Conservation (phyloP, 345 rosid species). For the Gossypium turneri region DNA sequence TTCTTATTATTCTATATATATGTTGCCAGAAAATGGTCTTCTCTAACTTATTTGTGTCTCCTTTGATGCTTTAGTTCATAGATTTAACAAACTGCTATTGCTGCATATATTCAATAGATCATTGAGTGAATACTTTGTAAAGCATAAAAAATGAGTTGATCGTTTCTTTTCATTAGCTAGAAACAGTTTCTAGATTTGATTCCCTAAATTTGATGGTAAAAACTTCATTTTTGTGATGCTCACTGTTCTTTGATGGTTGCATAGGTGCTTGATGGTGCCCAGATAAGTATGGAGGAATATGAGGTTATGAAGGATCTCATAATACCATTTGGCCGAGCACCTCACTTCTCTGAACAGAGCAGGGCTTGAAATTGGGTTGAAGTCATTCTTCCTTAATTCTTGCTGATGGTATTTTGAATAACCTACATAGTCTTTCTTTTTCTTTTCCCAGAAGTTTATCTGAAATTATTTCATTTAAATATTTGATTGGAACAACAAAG, state of each 20-base stretch:
- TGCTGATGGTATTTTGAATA: neutral
- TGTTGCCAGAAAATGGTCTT: neutral
- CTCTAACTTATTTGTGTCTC: neutral
- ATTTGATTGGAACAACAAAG: neutral
- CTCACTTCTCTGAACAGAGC: neutral
- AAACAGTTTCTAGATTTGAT: slow-evolving; percentile 1
- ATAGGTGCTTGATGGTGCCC: slow-evolving; percentile 70
- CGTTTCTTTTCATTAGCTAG: neutral
- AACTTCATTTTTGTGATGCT: neutral
- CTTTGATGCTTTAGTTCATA: neutral
- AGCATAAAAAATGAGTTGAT: neutral
- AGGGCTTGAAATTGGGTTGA: neutral
- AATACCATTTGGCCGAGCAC: slow-evolving; percentile 64
- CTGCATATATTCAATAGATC: neutral
- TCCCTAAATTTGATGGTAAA: neutral
- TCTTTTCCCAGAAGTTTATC: neutral
- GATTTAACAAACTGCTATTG: neutral
- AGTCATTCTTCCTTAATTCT: neutral
- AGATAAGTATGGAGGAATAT: slow-evolving; percentile 61
- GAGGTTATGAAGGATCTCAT: slow-evolving; percentile 74
- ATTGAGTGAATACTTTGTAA: neutral
- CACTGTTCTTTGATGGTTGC: slow-evolving; percentile 20
- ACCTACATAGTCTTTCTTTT: neutral
- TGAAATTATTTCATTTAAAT: neutral
- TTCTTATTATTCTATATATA: neutral